Evolutionary conservation across 306 rosid species (phyloP).

Genomic region (Quercus suber): DNA sequence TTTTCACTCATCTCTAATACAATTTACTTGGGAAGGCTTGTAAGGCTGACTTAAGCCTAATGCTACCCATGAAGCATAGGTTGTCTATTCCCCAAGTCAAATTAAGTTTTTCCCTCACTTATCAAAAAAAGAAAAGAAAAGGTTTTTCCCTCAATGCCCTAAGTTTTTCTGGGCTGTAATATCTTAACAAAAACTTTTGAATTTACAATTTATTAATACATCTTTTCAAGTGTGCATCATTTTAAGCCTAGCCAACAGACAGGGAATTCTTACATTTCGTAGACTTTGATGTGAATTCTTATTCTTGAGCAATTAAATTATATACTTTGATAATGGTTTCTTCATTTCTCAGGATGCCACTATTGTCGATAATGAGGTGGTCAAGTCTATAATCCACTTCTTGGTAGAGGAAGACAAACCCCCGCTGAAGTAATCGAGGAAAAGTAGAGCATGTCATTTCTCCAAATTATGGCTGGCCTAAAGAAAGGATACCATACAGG

Average conservation of each 20-base stretch:
- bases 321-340: not conserved
- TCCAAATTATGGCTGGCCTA: not conserved
- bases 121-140: too few relatives aligned
- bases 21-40: not conserved
- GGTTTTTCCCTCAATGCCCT: too few relatives aligned
- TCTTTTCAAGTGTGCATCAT: not conserved
- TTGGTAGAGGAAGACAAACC: conserved; percentile 81
- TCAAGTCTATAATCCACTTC: conserved; percentile 75
- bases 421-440: not conserved
- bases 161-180: not conserved
- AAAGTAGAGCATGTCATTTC: not conserved
- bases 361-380: conserved; percentile 57
- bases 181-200: not conserved
- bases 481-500: not conserved
- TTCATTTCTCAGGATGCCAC: conserved; percentile 44
- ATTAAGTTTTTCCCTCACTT: too few relatives aligned
- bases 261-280: not conserved
- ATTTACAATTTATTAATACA: not conserved
- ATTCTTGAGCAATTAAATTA: not conserved
- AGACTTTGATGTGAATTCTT: not conserved
- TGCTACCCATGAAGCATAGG: too few relatives aligned
- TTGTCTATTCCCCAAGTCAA: too few relatives aligned
- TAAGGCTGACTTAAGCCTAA: not conserved
- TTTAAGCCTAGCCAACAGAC: not conserved
- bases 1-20: not conserved